phyloP scores from a whole-genome alignment of 2,329 filamentous ascomycete genomes.

The Aspergillus arachidicola region DNA sequence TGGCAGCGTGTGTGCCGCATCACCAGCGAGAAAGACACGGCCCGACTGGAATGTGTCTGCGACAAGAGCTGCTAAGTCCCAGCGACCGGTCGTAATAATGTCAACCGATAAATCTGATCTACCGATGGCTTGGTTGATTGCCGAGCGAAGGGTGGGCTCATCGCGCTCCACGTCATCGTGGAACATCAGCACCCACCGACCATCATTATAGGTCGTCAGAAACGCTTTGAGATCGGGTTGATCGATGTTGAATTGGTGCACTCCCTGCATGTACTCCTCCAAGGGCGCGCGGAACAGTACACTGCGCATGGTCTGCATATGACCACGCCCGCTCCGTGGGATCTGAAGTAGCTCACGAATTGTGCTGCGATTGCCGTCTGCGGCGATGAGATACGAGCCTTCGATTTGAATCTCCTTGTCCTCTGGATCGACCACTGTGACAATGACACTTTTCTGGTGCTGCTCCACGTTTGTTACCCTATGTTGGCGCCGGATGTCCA shows the following conservation, averaged over 20 bases:
- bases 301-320: conserved; percentile 26
- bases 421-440: conserved; percentile 20
- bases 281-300: conserved; percentile 25
- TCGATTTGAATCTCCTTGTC: conserved; percentile 21
- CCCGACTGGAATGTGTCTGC: conserved; percentile 31
- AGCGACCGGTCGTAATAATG: conserved; percentile 37
- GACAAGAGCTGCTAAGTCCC: conserved; percentile 33
- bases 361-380: conserved; percentile 35
- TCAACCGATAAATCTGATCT: conserved; percentile 30
- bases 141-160: conserved; percentile 19
- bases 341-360: conserved; percentile 25
- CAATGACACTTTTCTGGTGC: conserved; percentile 29
- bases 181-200: conserved; percentile 30
- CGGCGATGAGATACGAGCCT: conserved; percentile 43
- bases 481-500: conserved; percentile 38
- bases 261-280: conserved; percentile 19
- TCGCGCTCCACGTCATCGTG: conserved; percentile 25
- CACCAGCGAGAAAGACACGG: conserved; percentile 36
- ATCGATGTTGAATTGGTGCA: conserved; percentile 26
- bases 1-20: conserved; percentile 34
- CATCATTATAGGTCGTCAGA: conserved; percentile 26
- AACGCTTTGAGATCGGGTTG: conserved; percentile 24
- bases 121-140: conserved; percentile 35
- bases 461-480: conserved; percentile 29
- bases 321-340: conserved; percentile 21